These are phyloP conservation scores for Sporisorium exsertum DNA, from an alignment of 1,284 basidiomycete genomes.

Conservation along the genomic window DNA sequence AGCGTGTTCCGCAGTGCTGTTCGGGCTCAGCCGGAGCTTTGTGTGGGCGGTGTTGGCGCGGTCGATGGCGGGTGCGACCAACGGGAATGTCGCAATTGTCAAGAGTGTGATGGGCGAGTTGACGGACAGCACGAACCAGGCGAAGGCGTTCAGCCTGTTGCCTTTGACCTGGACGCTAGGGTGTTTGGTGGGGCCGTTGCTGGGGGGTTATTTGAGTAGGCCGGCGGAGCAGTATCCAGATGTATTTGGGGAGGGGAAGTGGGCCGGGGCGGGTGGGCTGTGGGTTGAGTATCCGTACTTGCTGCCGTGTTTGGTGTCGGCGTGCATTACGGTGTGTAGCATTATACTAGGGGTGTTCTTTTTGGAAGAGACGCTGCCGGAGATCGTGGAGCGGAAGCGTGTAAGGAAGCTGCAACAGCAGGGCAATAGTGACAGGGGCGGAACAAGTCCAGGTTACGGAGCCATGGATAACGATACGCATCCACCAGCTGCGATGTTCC, in stretches of 20 bases:
- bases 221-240: slow-evolving; percentile 43
- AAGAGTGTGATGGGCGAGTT: slow-evolving; percentile 57
- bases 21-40: slow-evolving; percentile 68
- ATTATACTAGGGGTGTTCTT: slow-evolving; percentile 61
- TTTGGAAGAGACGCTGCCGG: slow-evolving; percentile 67
- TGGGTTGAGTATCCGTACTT: slow-evolving; percentile 53
- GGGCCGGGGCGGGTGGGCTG: slow-evolving; percentile 25
- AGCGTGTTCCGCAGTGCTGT: slow-evolving; percentile 62
- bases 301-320: slow-evolving; percentile 55
- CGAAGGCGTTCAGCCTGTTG: slow-evolving; percentile 54
- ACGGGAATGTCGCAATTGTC: slow-evolving; percentile 56
- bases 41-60: slow-evolving; percentile 61
- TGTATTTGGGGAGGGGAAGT: slow-evolving; percentile 17
- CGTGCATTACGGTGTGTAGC: slow-evolving; percentile 57
- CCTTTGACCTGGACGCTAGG: slow-evolving; percentile 50
- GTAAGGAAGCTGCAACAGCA: not conserved
- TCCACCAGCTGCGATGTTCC: not conserved
- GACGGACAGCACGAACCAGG: slow-evolving; percentile 49
- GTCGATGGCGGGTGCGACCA: slow-evolving; percentile 45
- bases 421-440: not conserved
- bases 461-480: not conserved
- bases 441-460: not conserved
- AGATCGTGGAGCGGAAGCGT: slow-evolving; percentile 33
- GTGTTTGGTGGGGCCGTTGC: slow-evolving; percentile 51
- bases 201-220: slow-evolving; percentile 63